Conservation (phyloP, 225 moss, liverwort and hornwort species). For the Neckera pumila region DNA sequence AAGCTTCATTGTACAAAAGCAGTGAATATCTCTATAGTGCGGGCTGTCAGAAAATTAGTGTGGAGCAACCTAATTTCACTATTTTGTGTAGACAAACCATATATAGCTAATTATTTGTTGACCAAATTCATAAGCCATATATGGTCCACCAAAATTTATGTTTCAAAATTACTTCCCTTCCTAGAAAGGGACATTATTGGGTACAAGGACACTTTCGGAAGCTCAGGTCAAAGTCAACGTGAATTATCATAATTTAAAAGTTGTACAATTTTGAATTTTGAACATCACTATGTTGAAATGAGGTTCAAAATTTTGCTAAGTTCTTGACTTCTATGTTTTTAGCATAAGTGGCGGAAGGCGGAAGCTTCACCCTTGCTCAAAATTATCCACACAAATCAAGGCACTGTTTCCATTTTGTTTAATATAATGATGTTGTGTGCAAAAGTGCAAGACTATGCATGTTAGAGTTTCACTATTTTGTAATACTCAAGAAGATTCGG, state of each 20-base stretch:
- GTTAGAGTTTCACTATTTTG: neutral
- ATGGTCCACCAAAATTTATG: too few species aligned
- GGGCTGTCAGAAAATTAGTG: too few species aligned
- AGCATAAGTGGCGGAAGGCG: neutral
- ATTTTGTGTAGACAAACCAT: too few species aligned
- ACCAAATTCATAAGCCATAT: too few species aligned
- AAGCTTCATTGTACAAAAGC: too few species aligned
- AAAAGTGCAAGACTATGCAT: neutral
- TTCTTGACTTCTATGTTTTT: neutral
- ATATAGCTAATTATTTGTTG: too few species aligned
- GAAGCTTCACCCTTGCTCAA: neutral
- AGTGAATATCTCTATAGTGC: too few species aligned
- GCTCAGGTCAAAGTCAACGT: neutral
- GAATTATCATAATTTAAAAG: neutral
- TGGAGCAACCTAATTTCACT: too few species aligned
- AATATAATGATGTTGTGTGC: neutral
- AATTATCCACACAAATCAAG: neutral
- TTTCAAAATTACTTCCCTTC: too few species aligned
- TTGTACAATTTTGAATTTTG: neutral
- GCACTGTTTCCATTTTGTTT: neutral
- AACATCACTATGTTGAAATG: fast-evolving
- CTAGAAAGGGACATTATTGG: too few species aligned
- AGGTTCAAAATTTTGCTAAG: neutral
- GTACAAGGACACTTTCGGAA: too few species aligned
- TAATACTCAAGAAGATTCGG: neutral